Percentiles rank a stretch among this genome's conserved stretches.
Evolutionary conservation across 164 flowering plant species (phyloP).

Genomic region (Chloranthus sessilifolius): DNA sequence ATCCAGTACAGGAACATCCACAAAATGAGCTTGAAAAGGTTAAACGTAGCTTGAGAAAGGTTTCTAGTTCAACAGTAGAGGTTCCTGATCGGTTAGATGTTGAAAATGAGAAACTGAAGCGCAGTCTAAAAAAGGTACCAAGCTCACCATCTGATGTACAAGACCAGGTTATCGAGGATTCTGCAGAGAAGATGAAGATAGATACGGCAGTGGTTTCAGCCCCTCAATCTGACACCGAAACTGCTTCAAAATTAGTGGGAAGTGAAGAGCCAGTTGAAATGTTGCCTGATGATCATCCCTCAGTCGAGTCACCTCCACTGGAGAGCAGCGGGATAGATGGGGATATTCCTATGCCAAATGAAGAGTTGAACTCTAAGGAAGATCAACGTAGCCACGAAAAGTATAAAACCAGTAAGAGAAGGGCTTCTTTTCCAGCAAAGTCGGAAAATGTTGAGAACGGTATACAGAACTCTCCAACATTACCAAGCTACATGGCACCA

Average conservation of each 20-base stretch:
- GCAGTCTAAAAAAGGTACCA: slow-evolving; percentile 23
- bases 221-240: slow-evolving; percentile 3
- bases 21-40: slow-evolving; percentile 70
- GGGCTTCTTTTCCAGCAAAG: slow-evolving; percentile 52
- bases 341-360: slow-evolving; percentile 26
- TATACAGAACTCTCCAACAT: slow-evolving; percentile 45
- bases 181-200: slow-evolving; percentile 31
- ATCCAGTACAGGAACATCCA: slow-evolving; percentile 47
- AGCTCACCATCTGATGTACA: slow-evolving; percentile 20
- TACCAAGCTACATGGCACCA: slow-evolving; percentile 90
- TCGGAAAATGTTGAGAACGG: slow-evolving; percentile 64
- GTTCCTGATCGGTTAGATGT: slow-evolving; percentile 31
- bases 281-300: slow-evolving; percentile 17
- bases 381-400: slow-evolving; percentile 35
- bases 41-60: slow-evolving; percentile 62
- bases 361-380: slow-evolving; percentile 36
- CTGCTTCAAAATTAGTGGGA: slow-evolving; percentile 13
- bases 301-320: slow-evolving; percentile 23
- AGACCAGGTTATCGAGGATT: slow-evolving; percentile 10
- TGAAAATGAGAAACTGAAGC: slow-evolving; percentile 46
- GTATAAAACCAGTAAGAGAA: slow-evolving; percentile 42
- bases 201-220: slow-evolving; percentile 16
- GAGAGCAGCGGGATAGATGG: slow-evolving; percentile 40
- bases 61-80: slow-evolving; percentile 38
- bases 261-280: slow-evolving; percentile 13